Conservation (phyloP, 169 alveolate species). For the Blepharisma undulans region DNA sequence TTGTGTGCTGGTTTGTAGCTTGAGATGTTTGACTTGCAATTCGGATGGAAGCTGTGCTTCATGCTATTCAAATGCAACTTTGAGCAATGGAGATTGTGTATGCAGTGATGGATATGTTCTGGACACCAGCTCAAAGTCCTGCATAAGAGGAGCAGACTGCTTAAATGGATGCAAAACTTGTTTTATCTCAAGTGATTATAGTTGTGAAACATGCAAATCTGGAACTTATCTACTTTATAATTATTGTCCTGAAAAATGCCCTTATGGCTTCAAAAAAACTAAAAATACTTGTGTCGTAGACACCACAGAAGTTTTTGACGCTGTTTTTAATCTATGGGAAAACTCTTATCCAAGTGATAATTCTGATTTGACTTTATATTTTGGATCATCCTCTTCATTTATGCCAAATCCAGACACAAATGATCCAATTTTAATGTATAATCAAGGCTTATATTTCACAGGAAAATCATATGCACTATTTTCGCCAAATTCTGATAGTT, state of each 20-base stretch:
- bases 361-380: background rate
- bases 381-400: background rate
- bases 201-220: background rate
- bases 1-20: background rate
- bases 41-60: background rate
- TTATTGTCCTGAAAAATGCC: background rate
- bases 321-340: background rate
- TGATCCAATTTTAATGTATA: background rate
- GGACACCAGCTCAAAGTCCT: background rate
- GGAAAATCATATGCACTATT: background rate
- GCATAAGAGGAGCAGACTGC: background rate
- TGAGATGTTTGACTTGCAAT: background rate
- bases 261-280: background rate
- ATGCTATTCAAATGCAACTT: background rate
- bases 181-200: background rate
- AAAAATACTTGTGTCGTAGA: background rate
- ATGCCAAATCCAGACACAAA: background rate
- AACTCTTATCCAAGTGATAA: background rate
- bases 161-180: background rate
- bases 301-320: background rate
- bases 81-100: background rate
- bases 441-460: background rate
- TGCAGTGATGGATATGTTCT: background rate
- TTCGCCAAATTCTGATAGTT: background rate
- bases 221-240: background rate